Percentiles rank a stretch among this genome's conserved stretches.
phyloP scores from a whole-genome alignment of 1,139 yeast genomes.

The Debaryomycetaceae sp. region DNA sequence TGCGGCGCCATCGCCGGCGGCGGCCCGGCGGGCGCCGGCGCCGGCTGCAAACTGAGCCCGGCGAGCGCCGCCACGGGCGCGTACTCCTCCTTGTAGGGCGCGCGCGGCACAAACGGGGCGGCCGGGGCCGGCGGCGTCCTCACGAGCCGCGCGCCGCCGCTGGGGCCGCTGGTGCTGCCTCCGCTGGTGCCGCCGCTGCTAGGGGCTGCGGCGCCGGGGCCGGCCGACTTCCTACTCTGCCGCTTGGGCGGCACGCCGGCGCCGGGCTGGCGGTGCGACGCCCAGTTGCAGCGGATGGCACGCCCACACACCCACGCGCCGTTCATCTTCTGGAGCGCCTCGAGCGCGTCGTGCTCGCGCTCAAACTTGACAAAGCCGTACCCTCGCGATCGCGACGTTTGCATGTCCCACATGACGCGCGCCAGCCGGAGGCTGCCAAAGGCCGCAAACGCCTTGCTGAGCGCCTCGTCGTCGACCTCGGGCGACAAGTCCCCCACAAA shows the following conservation, averaged over 20 bases:
- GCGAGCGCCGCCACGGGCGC: not conserved
- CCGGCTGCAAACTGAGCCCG: conserved; percentile 4
- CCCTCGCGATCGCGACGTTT: conserved; percentile 85
- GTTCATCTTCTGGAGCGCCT: conserved; percentile 70
- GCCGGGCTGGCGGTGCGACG: conserved; percentile 58
- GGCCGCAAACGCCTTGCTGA: conserved; percentile 54
- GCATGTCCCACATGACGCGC: conserved; percentile 98
- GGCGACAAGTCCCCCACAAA: conserved; percentile 86
- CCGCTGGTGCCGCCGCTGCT: conserved; percentile 8
- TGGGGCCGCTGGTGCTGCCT: conserved; percentile 11
- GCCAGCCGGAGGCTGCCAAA: conserved; percentile 72
- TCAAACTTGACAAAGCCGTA: conserved; percentile 88
- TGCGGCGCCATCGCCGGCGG: conserved; percentile 45
- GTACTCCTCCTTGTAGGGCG: conserved; percentile 6
- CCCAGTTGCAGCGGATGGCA: conserved; percentile 84
- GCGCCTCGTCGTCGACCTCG: conserved; percentile 76
- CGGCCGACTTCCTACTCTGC: conserved; percentile 7
- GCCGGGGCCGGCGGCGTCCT: conserved; percentile 1
- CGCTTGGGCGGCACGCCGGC: conserved; percentile 6
- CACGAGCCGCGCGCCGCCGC: conserved; percentile 5
- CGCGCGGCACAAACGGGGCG: not conserved
- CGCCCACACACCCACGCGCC: conserved; percentile 72
- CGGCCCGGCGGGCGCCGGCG: conserved; percentile 4
- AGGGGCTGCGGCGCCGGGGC: conserved; percentile 10
- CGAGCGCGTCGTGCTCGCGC: conserved; percentile 64